A percentile compares a stretch with the other conserved stretches of the same genome.
Conservation (phyloP, 1,284 basidiomycete genomes). For the Blastosporella zonata region DNA sequence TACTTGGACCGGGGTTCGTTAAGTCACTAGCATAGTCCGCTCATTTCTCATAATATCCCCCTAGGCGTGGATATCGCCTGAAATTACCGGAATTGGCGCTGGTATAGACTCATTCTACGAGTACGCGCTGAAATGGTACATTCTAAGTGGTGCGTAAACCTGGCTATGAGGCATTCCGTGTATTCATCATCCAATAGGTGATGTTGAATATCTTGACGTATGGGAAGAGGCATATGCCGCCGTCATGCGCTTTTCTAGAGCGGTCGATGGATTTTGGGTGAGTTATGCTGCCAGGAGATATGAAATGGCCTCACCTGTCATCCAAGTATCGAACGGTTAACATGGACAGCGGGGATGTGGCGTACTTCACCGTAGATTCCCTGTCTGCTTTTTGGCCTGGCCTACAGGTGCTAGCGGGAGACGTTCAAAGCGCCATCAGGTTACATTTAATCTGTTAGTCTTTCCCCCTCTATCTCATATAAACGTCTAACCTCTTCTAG, state of each 20-base stretch:
- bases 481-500: constrained; percentile 35
- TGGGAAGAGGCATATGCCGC: constrained; percentile 89
- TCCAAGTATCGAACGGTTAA: constrained; percentile 76
- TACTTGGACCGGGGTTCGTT: constrained; percentile 69
- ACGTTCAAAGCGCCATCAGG: constrained; percentile 86
- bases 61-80: constrained; percentile 70
- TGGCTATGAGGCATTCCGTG: neutral
- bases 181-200: constrained; percentile 47
- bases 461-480: constrained; percentile 2
- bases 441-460: constrained; percentile 76
- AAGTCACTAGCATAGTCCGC: no score
- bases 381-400: constrained; percentile 89
- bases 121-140: constrained; percentile 87
- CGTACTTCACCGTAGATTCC: constrained; percentile 76
- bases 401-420: constrained; percentile 85
- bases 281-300: constrained; percentile 17
- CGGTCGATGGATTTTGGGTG: constrained; percentile 87
- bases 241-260: constrained; percentile 82
- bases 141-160: constrained; percentile 72
- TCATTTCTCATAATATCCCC: constrained; percentile 6
- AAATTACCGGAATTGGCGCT: constrained; percentile 81
- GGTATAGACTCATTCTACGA: constrained; percentile 95
- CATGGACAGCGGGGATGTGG: constrained; percentile 70
- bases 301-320: constrained; percentile 1
- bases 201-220: constrained; percentile 86